Percentiles rank a stretch among this genome's conserved stretches.
Evolutionary conservation across 2,329 filamentous ascomycete species (phyloP).

Genomic region (Paracorniculantispora psalliotae): DNA sequence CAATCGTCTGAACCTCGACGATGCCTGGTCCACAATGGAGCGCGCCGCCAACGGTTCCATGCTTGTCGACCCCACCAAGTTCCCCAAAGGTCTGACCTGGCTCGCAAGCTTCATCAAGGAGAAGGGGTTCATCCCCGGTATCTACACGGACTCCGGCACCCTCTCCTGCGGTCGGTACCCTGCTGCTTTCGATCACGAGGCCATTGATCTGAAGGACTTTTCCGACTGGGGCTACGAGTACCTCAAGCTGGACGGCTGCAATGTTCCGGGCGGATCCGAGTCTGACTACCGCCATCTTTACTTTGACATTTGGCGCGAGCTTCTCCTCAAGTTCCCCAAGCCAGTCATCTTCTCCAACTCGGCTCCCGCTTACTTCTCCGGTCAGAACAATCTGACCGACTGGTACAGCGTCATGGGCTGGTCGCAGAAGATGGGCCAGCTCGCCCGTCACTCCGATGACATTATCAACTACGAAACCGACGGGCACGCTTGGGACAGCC

Average conservation of each 20-base stretch:
- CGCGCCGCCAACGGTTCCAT: constrained; percentile 34
- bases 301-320: constrained; percentile 34
- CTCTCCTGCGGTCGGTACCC: constrained; percentile 40
- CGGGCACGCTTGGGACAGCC: constrained; percentile 40
- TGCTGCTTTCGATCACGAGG: constrained; percentile 36
- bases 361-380: constrained; percentile 40
- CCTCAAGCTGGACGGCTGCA: constrained; percentile 37
- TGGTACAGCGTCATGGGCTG: constrained; percentile 44
- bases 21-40: constrained; percentile 37
- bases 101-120: constrained; percentile 33
- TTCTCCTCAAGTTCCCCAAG: constrained; percentile 29
- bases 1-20: constrained; percentile 38
- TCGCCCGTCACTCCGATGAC: constrained; percentile 39
- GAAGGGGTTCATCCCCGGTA: constrained; percentile 39
- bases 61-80: constrained; percentile 35
- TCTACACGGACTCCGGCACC: constrained; percentile 41
- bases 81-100: constrained; percentile 39
- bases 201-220: constrained; percentile 36
- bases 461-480: constrained; percentile 35
- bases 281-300: constrained; percentile 28
- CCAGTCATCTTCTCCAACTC: constrained; percentile 41
- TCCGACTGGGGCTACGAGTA: constrained; percentile 34
- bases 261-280: constrained; percentile 25
- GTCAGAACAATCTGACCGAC: constrained; percentile 31
- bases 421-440: constrained; percentile 35